Evolutionary conservation across 768 basidiomycete species (phyloP).

Genomic region (Candolleomyces aberdarensis): DNA sequence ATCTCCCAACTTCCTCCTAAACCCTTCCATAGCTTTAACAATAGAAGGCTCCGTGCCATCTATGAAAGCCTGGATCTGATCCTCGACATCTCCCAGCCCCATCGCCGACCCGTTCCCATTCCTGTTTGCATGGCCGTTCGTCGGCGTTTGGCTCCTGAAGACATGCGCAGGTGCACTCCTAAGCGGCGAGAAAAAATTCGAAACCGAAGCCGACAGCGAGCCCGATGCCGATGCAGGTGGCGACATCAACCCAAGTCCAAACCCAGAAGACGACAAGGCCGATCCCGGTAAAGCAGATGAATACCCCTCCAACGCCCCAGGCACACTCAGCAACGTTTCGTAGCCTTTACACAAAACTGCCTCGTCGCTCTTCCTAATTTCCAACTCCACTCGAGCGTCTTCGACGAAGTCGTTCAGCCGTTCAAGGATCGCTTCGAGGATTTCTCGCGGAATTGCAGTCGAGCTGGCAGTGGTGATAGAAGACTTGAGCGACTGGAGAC

Average conservation of each 20-base stretch:
- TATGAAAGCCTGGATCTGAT: constrained; percentile 54
- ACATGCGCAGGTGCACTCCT: too few relatives aligned
- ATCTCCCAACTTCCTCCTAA: constrained; percentile 63
- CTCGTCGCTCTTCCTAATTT: constrained; percentile 76
- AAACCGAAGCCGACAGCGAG: not conserved
- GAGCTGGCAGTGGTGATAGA: constrained; percentile 18
- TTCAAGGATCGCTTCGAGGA: constrained; percentile 51
- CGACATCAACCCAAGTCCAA: not conserved
- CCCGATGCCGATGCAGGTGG: not conserved
- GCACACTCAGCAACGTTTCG: constrained; percentile 61
- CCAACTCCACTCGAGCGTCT: constrained; percentile 78
- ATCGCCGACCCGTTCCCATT: too few relatives aligned
- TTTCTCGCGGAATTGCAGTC: constrained; percentile 20
- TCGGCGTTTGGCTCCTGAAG: too few relatives aligned
- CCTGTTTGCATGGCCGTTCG: too few relatives aligned
- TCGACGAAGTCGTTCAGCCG: constrained; percentile 73
- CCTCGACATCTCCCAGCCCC: constrained; percentile 36
- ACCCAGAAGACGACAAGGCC: not conserved
- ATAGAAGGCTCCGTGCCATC: constrained; percentile 44
- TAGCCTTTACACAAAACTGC: constrained; percentile 62
- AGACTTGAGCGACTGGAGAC: constrained; percentile 55
- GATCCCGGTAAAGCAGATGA: not conserved
- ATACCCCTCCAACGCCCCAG: constrained; percentile 37
- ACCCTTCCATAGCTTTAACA: constrained; percentile 46
- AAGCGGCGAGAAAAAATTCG: too few relatives aligned